Evolutionary conservation across 768 basidiomycete species (phyloP), one percentile per base, ranked within the genome.

Genomic region (Lactifluus volemus): DNA sequence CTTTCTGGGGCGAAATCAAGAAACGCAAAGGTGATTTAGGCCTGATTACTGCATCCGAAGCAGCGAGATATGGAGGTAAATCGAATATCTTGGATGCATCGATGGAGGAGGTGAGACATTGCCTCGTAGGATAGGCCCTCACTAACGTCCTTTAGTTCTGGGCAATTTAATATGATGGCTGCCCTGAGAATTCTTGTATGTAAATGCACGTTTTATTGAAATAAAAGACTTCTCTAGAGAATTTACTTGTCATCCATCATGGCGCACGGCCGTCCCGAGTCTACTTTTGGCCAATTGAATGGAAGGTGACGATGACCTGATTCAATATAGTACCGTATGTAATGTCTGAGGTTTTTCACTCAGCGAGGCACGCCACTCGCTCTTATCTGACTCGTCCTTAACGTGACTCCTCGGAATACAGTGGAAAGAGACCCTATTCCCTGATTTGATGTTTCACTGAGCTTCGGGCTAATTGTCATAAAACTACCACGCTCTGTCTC

Each of bases 21-120:
- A 64, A 59, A 4, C 61, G 67, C 15, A 86, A 87, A 2, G 75
- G 77, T 42, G 67, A 69, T 14, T 73, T 90, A 55, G 81, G 85
- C 67, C 72, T 89, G 53, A 89, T 92, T 58, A 77, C 76, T 62
- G 73, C 79, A 41, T 70, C 73, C 2, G 91, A 92, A 70, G 89
- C 88, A 1, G 74, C 74, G 53, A 73, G 77, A 59, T 68, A 80
- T 51, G 85, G 86, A 19, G 85, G 81, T 5, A 76, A 72, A 55
- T 87, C 86, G 2, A 69, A 72, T 5, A 69, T 89, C 9, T 76
- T 80, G 2, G 87, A 88, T 58, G 72, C 75, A 44, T 72, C 76
- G 58, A 83, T 83, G 11, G 75, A 75, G 52, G 70, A 77, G 74
- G 89, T 90, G 65, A 63, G 78, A 67, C 34, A 29, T 48, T 34